Conservation (phyloP, 202 grass and related monocot genomes). For the Setaria viridis region DNA sequence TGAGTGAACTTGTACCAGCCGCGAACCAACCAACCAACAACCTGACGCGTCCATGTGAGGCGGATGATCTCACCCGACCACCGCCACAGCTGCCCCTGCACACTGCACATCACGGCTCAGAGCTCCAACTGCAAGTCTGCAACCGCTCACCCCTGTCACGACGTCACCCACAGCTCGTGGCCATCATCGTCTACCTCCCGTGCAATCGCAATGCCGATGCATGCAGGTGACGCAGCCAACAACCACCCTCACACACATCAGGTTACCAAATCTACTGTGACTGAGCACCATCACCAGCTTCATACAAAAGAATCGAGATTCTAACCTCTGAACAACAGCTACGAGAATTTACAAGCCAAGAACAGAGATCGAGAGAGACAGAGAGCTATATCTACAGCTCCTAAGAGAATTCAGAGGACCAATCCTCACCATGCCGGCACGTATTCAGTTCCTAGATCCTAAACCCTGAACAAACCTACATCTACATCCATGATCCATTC, state of each 20-base stretch:
- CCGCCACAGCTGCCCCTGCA: background rate
- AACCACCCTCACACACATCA: background rate
- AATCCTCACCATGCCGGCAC: background rate
- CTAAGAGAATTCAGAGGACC: background rate
- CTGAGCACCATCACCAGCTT: slow-evolving; percentile 8
- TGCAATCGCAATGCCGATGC: background rate
- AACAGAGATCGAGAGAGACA: background rate
- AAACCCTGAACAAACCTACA: background rate
- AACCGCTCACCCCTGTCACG: background rate
- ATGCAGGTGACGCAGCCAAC: background rate
- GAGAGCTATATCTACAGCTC: background rate
- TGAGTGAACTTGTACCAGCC: background rate
- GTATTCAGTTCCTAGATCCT: slow-evolving; percentile 29
- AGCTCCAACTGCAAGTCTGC: background rate
- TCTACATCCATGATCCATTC: background rate
- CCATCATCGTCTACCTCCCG: slow-evolving; percentile 19
- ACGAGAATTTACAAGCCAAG: slow-evolving; percentile 27
- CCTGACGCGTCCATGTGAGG: slow-evolving; percentile 19
- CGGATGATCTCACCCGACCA: background rate
- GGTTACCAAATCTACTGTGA: background rate
- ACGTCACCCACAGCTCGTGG: background rate
- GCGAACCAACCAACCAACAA: slow-evolving; percentile 4
- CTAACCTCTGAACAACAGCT: background rate
- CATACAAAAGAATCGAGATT: background rate
- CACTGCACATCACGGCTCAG: too few species aligned